Percentiles rank a stretch among this genome's conserved stretches.
Evolutionary conservation across 2,329 filamentous ascomycete genomes (phyloP).

Genomic region (Pezicula rhizophila): DNA sequence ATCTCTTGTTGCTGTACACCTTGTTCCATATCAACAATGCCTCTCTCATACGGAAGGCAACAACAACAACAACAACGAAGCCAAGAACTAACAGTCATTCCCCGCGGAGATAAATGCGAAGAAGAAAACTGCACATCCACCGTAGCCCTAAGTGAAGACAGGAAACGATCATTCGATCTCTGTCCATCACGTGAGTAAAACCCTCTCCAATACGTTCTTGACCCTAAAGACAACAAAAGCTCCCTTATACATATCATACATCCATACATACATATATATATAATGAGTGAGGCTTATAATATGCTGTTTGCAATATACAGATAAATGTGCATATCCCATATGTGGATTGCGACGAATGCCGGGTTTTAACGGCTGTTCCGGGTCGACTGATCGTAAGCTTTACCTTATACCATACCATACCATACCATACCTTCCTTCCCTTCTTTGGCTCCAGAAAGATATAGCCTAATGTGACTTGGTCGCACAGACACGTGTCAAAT

Average conservation of each 20-base stretch:
- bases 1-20: too few species aligned
- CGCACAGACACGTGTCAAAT: slow-evolving; percentile 1
- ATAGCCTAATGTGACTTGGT: neutral
- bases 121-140: neutral
- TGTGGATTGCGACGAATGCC: neutral
- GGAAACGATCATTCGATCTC: neutral
- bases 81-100: neutral
- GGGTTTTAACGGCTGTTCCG: neutral
- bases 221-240: too few species aligned
- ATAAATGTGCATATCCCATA: neutral
- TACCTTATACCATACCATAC: neutral
- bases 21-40: too few species aligned
- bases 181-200: neutral
- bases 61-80: too few species aligned
- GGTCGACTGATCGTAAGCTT: neutral
- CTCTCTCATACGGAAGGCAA: too few species aligned
- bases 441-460: too few species aligned
- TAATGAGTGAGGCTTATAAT: neutral
- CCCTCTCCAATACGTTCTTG: too few species aligned
- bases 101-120: neutral
- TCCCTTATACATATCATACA: too few species aligned
- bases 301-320: neutral
- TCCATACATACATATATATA: too few species aligned
- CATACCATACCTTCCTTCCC: too few species aligned
- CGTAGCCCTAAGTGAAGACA: neutral